phyloP scores from a whole-genome alignment of 768 basidiomycete genomes.

The Mycena leptocephala region DNA sequence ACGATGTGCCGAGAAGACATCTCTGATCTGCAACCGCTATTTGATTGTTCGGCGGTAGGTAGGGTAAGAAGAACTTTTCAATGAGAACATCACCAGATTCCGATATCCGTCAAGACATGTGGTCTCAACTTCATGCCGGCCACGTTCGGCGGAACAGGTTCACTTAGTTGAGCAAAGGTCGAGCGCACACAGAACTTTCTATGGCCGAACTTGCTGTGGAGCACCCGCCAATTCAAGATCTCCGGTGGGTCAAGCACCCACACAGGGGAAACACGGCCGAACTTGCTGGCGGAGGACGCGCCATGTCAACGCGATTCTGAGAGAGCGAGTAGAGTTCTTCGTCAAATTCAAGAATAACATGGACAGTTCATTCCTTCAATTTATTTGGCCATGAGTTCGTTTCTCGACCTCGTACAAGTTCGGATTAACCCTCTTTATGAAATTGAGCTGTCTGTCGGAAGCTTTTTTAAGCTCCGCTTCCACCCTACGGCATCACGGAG shows the following conservation, averaged over 20 bases:
- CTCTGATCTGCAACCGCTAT: constrained; percentile 8
- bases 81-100: constrained; percentile 14
- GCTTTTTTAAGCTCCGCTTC: background rate
- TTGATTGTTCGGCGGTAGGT: background rate
- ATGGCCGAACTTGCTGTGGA: constrained; percentile 19
- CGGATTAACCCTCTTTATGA: background rate
- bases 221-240: constrained; percentile 19
- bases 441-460: background rate
- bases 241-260: constrained; percentile 16
- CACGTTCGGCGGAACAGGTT: constrained; percentile 20
- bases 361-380: constrained; percentile 14
- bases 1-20: background rate
- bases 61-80: constrained; percentile 11
- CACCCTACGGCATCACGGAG: constrained; percentile 4
- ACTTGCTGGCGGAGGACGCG: constrained; percentile 14
- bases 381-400: constrained; percentile 15
- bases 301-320: constrained; percentile 19
- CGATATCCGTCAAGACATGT: background rate
- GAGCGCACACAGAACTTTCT: constrained; percentile 18
- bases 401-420: constrained; percentile 18
- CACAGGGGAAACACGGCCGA: constrained; percentile 17
- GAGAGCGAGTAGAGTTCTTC: constrained; percentile 17
- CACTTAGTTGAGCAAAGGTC: constrained; percentile 18
- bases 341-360: constrained; percentile 15
- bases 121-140: constrained; percentile 16